Conservation (phyloP, 108 stramenopile genomes). For the Nitzschia palea region DNA sequence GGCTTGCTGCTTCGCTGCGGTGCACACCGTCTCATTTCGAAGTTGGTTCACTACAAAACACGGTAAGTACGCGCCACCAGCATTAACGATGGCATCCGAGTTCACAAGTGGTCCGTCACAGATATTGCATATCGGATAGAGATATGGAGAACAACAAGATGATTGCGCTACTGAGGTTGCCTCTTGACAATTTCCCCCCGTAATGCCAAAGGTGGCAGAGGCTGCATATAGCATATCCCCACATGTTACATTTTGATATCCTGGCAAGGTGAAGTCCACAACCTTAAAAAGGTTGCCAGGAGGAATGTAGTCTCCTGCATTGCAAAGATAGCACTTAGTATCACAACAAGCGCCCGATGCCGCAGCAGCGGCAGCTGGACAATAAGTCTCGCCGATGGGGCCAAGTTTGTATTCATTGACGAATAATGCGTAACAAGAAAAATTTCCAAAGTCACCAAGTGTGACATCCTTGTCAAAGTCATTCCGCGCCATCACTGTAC, state of each 20-base stretch:
- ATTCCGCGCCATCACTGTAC: background rate
- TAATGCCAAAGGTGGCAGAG: background rate
- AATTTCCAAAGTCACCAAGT: background rate
- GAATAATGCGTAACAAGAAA: background rate
- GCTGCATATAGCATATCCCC: background rate
- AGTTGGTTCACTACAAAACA: background rate
- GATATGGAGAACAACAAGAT: background rate
- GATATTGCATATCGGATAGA: background rate
- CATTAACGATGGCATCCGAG: background rate
- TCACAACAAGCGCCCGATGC: background rate
- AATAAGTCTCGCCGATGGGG: background rate
- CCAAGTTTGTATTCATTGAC: background rate
- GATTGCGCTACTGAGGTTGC: background rate
- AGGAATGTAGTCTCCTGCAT: background rate
- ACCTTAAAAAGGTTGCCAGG: background rate
- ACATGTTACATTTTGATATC: background rate
- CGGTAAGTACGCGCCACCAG: background rate
- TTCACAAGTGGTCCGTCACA: background rate
- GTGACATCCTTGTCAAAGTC: background rate
- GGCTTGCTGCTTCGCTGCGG: background rate
- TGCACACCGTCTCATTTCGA: background rate
- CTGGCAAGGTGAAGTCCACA: background rate
- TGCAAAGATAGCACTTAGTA: background rate
- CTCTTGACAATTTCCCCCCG: background rate
- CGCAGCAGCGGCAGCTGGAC: background rate